phyloP scores from a whole-genome alignment of 2,329 filamentous ascomycete species.

The Aspergillus sp. region DNA sequence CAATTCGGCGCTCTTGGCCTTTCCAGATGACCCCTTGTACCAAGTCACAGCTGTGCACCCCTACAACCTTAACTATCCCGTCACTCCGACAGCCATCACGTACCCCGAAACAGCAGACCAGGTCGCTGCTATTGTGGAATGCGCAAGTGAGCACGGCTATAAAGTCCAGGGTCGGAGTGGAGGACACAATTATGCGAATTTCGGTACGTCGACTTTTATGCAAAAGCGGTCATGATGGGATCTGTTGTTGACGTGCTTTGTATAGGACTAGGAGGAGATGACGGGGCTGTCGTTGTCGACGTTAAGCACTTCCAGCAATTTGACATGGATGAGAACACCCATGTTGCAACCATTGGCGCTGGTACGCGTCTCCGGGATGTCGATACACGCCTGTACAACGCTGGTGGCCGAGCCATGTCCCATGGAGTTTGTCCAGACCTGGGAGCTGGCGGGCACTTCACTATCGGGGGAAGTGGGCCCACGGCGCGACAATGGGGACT shows the following conservation, averaged over 20 bases:
- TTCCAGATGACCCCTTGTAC: slow-evolving; percentile 21
- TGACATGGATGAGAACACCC: slow-evolving; percentile 29
- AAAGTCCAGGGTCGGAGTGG: slow-evolving; percentile 54
- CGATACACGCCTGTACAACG: slow-evolving; percentile 28
- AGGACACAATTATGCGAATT: slow-evolving; percentile 57
- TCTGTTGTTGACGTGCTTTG: not conserved
- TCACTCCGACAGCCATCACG: slow-evolving; percentile 33
- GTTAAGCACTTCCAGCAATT: slow-evolving; percentile 33
- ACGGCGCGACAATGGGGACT: slow-evolving; percentile 53
- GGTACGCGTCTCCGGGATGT: slow-evolving; percentile 37
- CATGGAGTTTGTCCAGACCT: slow-evolving; percentile 42
- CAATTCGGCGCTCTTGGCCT: slow-evolving; percentile 7
- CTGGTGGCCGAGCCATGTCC: slow-evolving; percentile 35
- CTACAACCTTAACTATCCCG: slow-evolving; percentile 28
- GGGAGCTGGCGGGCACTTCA: slow-evolving; percentile 42
- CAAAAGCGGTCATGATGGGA: not conserved
- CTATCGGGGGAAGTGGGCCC: slow-evolving; percentile 39
- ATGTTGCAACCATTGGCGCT: slow-evolving; percentile 36
- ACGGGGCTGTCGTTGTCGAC: slow-evolving; percentile 34
- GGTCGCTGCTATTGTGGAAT: slow-evolving; percentile 48
- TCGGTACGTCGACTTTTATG: slow-evolving; percentile 30
- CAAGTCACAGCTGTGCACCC: slow-evolving; percentile 10
- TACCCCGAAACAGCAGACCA: slow-evolving; percentile 38
- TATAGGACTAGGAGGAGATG: slow-evolving; percentile 34
- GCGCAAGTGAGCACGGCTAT: slow-evolving; percentile 42